These are phyloP conservation scores for Candida coquimbonensis DNA, from an alignment of 805 yeast species.

Conservation along the genomic window DNA sequence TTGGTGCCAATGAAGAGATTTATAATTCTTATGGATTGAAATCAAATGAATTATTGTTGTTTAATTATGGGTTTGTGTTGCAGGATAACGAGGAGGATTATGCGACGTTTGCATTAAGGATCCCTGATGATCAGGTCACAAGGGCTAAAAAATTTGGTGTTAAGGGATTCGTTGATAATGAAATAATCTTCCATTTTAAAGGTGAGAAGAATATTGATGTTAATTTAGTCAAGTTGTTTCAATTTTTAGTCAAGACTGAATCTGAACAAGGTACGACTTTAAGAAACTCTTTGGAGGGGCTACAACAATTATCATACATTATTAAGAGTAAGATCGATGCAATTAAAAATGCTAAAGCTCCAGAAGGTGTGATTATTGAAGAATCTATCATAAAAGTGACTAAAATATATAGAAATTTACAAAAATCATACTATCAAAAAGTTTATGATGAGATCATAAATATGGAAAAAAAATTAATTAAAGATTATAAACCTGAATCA, in stretches of 20 bases:
- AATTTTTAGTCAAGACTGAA: conserved; percentile 40
- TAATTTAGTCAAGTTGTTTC: conserved; percentile 46
- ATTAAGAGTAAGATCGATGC: conserved; percentile 41
- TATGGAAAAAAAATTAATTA: conserved; percentile 39
- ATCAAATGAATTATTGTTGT: conserved; percentile 73
- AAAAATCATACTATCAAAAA: conserved; percentile 38
- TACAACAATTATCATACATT: conserved; percentile 45
- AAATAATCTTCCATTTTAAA: conserved; percentile 34
- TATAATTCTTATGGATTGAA: conserved; percentile 85
- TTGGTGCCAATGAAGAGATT: conserved; percentile 40
- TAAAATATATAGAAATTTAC: conserved; percentile 41
- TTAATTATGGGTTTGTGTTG: conserved; percentile 76
- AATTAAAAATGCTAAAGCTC: conserved; percentile 29
- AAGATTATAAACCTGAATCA: conserved; percentile 39
- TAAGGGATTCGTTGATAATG: conserved; percentile 30
- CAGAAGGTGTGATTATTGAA: conserved; percentile 17
- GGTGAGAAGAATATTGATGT: conserved; percentile 32
- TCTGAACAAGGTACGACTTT: conserved; percentile 42
- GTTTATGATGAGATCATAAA: conserved; percentile 39
- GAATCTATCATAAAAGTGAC: conserved; percentile 26
- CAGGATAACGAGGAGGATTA: conserved; percentile 51
- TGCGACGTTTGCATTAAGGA: conserved; percentile 52
- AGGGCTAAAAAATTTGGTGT: conserved; percentile 32
- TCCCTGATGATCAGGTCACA: conserved; percentile 27
- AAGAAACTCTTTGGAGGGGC: conserved; percentile 56